A percentile compares a stretch with the other conserved stretches of the same genome.
These are phyloP conservation scores for Cercospora sp. DNA, from an alignment of 2,329 filamentous ascomycete genomes.

Conservation along the genomic window DNA sequence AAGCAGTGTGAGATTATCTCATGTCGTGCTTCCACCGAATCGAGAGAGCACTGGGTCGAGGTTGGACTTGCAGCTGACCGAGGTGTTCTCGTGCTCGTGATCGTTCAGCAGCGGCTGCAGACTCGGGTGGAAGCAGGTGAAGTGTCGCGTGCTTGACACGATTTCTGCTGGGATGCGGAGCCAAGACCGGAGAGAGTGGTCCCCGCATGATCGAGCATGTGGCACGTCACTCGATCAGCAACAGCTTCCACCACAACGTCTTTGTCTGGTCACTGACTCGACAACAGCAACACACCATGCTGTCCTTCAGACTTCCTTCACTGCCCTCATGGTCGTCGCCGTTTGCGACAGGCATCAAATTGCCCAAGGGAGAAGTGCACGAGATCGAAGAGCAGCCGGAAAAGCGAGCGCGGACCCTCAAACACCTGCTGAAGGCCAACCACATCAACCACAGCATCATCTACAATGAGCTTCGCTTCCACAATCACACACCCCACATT, in stretches of 20 bases:
- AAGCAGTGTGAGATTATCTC: too few relatives aligned
- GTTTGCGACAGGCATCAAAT: slow-evolving; percentile 40
- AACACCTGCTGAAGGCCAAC: slow-evolving; percentile 87
- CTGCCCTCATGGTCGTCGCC: slow-evolving; percentile 31
- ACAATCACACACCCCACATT: slow-evolving; percentile 83
- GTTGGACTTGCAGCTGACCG: background rate
- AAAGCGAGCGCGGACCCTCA: slow-evolving; percentile 77
- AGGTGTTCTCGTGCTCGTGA: background rate
- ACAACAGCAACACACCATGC: background rate
- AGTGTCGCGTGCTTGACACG: background rate
- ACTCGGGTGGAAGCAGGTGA: background rate
- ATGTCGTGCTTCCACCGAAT: background rate
- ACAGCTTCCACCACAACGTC: background rate
- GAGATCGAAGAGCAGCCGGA: slow-evolving; percentile 78
- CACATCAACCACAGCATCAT: slow-evolving; percentile 86
- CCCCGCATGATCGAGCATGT: background rate
- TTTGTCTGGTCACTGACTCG: background rate
- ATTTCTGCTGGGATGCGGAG: background rate
- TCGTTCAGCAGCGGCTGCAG: background rate
- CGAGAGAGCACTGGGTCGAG: background rate
- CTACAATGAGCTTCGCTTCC: slow-evolving; percentile 70
- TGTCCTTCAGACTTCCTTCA: slow-evolving; percentile 30
- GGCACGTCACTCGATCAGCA: background rate
- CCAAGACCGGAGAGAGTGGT: background rate
- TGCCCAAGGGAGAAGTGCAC: slow-evolving; percentile 72